phyloP scores from a whole-genome alignment of 495 filamentous ascomycete species.

The Viridothelium virens region DNA sequence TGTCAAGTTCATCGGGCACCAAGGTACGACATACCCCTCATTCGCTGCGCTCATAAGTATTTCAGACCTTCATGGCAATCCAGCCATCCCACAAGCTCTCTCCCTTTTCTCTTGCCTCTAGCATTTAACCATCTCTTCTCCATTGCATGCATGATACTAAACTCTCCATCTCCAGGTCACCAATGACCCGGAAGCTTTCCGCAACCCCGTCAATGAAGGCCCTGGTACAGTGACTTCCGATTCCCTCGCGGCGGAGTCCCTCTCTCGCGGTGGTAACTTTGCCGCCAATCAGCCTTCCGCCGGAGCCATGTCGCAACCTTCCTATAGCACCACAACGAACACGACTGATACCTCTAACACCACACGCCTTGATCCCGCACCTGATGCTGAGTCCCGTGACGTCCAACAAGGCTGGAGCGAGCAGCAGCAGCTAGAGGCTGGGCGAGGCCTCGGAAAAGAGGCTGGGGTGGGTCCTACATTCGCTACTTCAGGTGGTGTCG shows the following conservation, averaged over 20 bases:
- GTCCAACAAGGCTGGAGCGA: conserved; percentile 38
- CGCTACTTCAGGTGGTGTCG: conserved; percentile 23
- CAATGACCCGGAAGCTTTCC: conserved; percentile 42
- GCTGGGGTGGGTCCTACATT: conserved; percentile 47
- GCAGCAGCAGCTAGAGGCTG: conserved; percentile 23
- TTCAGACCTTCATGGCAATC: not conserved
- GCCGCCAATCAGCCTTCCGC: conserved; percentile 43
- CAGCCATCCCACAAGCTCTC: not conserved
- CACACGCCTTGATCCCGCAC: conserved; percentile 43
- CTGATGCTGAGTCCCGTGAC: conserved; percentile 43
- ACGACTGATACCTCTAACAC: conserved; percentile 50
- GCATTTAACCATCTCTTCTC: not conserved
- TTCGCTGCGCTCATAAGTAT: not conserved
- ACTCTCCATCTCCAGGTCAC: conserved; percentile 25
- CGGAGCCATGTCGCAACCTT: conserved; percentile 42
- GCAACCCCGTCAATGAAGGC: conserved; percentile 44
- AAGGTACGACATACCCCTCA: conserved; percentile 15
- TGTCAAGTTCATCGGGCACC: conserved; percentile 15
- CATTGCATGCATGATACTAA: conserved; percentile 7
- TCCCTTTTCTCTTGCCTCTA: not conserved
- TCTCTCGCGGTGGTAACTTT: conserved; percentile 46
- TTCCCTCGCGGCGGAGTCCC: conserved; percentile 59
- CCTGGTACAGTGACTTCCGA: conserved; percentile 52
- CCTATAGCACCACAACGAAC: conserved; percentile 46
- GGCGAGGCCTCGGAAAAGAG: conserved; percentile 22